phyloP scores from a whole-genome alignment of 1,284 basidiomycete genomes.

The Sanghuangporus weigelae region DNA sequence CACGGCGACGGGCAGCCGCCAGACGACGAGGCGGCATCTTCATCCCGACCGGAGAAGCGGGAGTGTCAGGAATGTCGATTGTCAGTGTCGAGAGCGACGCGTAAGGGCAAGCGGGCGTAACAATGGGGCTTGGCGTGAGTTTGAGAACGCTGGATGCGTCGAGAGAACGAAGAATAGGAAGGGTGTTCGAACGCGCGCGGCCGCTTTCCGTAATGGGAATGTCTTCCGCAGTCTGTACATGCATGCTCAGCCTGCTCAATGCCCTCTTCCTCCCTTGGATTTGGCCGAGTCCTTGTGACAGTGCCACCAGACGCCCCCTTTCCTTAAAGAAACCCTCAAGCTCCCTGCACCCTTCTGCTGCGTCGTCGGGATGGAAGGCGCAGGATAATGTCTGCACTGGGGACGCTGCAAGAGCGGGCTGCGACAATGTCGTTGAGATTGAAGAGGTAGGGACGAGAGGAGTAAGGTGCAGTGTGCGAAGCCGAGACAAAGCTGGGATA shows the following conservation, averaged over 20 bases:
- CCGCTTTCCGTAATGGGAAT: not conserved
- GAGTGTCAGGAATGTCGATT: constrained; percentile 10
- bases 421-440: constrained; percentile 48
- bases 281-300: not conserved
- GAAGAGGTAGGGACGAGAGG: constrained; percentile 57
- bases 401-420: constrained; percentile 49
- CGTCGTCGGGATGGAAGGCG: constrained; percentile 55
- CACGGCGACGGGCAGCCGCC: constrained; percentile 7
- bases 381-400: constrained; percentile 54
- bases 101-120: constrained; percentile 1
- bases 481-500: constrained; percentile 32
- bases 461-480: constrained; percentile 52
- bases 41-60: not conserved
- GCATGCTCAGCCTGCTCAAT: constrained; percentile 1
- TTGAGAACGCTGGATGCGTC: not conserved
- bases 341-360: constrained; percentile 49
- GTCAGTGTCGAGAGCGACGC: constrained; percentile 12
- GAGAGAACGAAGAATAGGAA: not conserved
- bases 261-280: constrained; percentile 6
- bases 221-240: not conserved
- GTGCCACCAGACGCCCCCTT: constrained; percentile 28
- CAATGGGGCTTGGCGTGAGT: not conserved
- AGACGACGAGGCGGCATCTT: constrained; percentile 13
- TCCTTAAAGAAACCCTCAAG: constrained; percentile 51
- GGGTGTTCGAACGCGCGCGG: not conserved